Evolutionary conservation across 2,329 filamentous ascomycete species (phyloP).

Genomic region (Lasiodiplodia theobromae): DNA sequence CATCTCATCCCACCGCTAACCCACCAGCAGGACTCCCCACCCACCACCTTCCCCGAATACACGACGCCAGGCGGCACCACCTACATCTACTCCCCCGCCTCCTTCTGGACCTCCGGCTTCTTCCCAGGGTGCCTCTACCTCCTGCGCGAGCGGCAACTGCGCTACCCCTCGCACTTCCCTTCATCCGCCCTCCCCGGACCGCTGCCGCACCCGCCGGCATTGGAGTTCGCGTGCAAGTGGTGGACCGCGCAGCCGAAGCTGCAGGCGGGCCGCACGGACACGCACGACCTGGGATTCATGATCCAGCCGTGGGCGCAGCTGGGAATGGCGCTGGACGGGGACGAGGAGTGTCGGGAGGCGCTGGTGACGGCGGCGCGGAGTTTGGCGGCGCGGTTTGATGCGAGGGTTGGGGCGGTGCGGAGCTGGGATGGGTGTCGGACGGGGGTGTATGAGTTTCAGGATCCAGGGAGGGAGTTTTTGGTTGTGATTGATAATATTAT

Average conservation of each 20-base stretch:
- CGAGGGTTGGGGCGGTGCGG: constrained; percentile 45
- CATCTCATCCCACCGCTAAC: not conserved
- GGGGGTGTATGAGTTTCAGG: constrained; percentile 47
- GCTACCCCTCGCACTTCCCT: constrained; percentile 35
- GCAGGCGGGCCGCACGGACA: constrained; percentile 45
- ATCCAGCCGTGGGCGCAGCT: constrained; percentile 49
- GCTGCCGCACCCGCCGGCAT: not conserved
- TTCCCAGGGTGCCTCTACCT: constrained; percentile 56
- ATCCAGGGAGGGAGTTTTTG: constrained; percentile 48
- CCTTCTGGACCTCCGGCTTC: constrained; percentile 60
- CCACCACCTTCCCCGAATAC: constrained; percentile 47
- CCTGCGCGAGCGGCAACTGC: constrained; percentile 47
- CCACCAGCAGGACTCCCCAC: constrained; percentile 14
- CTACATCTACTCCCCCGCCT: constrained; percentile 51
- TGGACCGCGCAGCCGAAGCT: constrained; percentile 50
- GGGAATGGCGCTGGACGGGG: constrained; percentile 51
- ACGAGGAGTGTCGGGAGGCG: constrained; percentile 45
- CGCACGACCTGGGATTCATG: constrained; percentile 57
- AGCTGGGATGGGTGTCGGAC: constrained; percentile 57
- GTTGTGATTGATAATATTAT: constrained; percentile 50
- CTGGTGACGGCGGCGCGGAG: constrained; percentile 47
- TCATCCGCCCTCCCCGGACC: constrained; percentile 20
- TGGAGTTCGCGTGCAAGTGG: constrained; percentile 49
- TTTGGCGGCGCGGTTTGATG: constrained; percentile 48
- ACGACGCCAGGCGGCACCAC: constrained; percentile 45